Conservation (phyloP, 2,329 filamentous ascomycete genomes). For the Calonectria montana region DNA sequence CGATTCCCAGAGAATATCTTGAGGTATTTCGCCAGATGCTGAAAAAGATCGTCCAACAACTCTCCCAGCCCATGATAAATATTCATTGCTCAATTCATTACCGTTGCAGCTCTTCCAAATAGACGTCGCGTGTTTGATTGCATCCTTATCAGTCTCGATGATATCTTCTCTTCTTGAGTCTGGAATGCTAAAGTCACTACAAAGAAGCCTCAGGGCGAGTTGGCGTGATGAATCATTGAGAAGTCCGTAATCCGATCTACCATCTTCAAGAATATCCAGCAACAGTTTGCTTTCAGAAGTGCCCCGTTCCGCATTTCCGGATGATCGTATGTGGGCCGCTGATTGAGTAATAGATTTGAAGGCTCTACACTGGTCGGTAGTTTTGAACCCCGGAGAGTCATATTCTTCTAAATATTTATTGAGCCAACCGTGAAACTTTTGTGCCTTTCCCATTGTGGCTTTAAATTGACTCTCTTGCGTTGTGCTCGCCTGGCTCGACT, state of each 20-base stretch:
- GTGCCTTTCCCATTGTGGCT: slow-evolving; percentile 79
- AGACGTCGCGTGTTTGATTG: slow-evolving; percentile 70
- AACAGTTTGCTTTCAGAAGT: slow-evolving; percentile 85
- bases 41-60: slow-evolving; percentile 88
- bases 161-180: slow-evolving; percentile 66
- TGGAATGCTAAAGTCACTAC: slow-evolving; percentile 75
- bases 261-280: slow-evolving; percentile 82
- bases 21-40: slow-evolving; percentile 75
- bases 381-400: slow-evolving; percentile 63
- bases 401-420: slow-evolving; percentile 75
- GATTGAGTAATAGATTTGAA: slow-evolving; percentile 77
- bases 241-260: slow-evolving; percentile 69
- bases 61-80: slow-evolving; percentile 86
- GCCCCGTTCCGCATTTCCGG: slow-evolving; percentile 75
- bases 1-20: slow-evolving; percentile 70
- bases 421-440: slow-evolving; percentile 84
- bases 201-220: slow-evolving; percentile 78
- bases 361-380: slow-evolving; percentile 60
- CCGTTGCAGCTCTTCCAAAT: slow-evolving; percentile 82
- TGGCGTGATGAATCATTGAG: slow-evolving; percentile 77
- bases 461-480: slow-evolving; percentile 87
- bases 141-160: slow-evolving; percentile 73
- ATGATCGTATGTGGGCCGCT: slow-evolving; percentile 73
- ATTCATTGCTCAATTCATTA: slow-evolving; percentile 72
- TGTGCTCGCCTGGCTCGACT: slow-evolving; percentile 79